Evolutionary conservation across 1,284 basidiomycete genomes (phyloP), one percentile per base, ranked within the genome.

Genomic region (Leccinum subrobustum): DNA sequence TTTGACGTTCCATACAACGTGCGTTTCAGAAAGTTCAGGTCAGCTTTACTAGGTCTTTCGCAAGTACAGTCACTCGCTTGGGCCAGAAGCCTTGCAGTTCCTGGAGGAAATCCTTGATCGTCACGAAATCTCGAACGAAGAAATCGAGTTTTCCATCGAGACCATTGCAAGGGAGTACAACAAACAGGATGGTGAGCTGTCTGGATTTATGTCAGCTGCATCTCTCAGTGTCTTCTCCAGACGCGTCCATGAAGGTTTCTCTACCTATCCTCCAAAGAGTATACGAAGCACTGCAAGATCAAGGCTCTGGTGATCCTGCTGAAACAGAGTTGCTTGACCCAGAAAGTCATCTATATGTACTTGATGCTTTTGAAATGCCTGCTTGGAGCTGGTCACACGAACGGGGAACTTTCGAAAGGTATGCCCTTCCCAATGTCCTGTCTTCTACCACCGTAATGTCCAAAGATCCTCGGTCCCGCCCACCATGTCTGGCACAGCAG

Each of bases 291-390:
- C 81, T 97, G 58, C 91, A 94, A 72, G 85, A 89, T 54, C 86
- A 87, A 66, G 88, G 83, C 12, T 82, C 87, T 63, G 73, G 79
- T n/a, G 80, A 82, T 48, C 75, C 73, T 23, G 82, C 81, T 37
- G 77, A 78, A 61, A 81, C 83, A 44, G 88, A 92, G 29, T 76
- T 86, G 25, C 80, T 95, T 25, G 94, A 97, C 65, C 88, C 93
- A 6, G 90, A 95, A 52, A 86, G 85, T 25, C 93, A 96, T 73
- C 79, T 99, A 53, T 86, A 87, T 65, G 81, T 98, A 60, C 80
- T 98, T 37, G 88, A 97, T 72, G 89, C 96, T 9, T 98, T 96
- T 67, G 90, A 95, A 39, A 97, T 98, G 93, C 96, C 96, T 0
- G 79, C 88, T 8, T 92, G 95, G 85, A 84, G 88, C 67, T 99